These are phyloP conservation scores for Kwoniella europaea DNA, from an alignment of 768 basidiomycete genomes.

Conservation along the genomic window DNA sequence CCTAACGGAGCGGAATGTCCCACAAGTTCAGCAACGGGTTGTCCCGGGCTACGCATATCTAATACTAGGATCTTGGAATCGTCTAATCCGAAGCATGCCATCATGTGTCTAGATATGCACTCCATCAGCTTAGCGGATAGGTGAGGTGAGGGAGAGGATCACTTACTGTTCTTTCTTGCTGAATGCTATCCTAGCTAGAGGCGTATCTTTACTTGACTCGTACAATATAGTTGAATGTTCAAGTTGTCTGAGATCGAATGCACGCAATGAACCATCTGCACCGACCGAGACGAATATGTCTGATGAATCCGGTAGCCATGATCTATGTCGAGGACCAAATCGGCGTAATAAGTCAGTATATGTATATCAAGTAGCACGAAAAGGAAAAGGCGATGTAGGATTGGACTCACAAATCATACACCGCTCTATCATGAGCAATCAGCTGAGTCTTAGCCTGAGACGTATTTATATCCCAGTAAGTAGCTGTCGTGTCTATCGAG, in stretches of 20 bases:
- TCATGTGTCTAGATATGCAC: conserved; percentile 72
- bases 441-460: conserved; percentile 93
- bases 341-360: too few species aligned
- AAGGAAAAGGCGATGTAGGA: background rate
- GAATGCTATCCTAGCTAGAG: conserved; percentile 56
- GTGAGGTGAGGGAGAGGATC: background rate
- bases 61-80: conserved; percentile 86
- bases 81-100: conserved; percentile 97
- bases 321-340: conserved; percentile 62
- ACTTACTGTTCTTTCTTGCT: conserved; percentile 61
- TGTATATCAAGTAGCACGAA: too few species aligned
- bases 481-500: conserved; percentile 97
- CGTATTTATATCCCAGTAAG: conserved; percentile 97
- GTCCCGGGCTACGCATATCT: conserved; percentile 95
- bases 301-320: conserved; percentile 95
- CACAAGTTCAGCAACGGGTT: conserved; percentile 87
- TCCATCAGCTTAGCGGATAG: background rate
- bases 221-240: conserved; percentile 99
- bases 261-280: conserved; percentile 92
- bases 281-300: conserved; percentile 99
- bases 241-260: conserved; percentile 92
- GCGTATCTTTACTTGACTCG: conserved; percentile 64
- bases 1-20: conserved; percentile 83
- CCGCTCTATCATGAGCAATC: conserved; percentile 85
- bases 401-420: conserved; percentile 46